These are phyloP conservation scores for Colletotrichum sansevieriae DNA, from an alignment of 2,329 filamentous ascomycete species.

Conservation along the genomic window DNA sequence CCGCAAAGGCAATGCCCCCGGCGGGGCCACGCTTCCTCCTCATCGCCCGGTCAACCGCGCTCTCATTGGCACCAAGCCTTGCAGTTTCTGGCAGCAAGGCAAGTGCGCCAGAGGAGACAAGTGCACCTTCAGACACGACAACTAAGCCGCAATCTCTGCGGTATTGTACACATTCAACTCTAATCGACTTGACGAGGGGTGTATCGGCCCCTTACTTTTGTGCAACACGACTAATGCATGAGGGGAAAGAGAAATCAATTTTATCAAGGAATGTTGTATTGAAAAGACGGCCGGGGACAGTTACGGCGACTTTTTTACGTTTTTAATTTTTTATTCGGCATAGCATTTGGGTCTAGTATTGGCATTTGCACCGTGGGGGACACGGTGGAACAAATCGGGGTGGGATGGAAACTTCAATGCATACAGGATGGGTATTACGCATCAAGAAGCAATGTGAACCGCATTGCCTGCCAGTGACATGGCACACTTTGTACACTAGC, in stretches of 20 bases:
- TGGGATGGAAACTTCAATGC: conserved; percentile 21
- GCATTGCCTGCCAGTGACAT: conserved; percentile 8
- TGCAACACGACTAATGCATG: neutral
- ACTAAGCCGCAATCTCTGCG: conserved; percentile 2
- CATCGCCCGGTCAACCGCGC: conserved; percentile 65
- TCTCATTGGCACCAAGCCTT: conserved; percentile 75
- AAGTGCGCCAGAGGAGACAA: conserved; percentile 80
- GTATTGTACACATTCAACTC: conserved; percentile 19
- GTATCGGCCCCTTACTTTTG: neutral
- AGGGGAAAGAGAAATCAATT: conserved; percentile 11
- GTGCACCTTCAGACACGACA: conserved; percentile 80
- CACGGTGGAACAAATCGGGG: neutral
- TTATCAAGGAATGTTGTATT: neutral
- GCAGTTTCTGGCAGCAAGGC: conserved; percentile 77
- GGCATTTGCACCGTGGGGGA: conserved; percentile 36
- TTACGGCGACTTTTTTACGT: neutral
- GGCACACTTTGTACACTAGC: conserved; percentile 26
- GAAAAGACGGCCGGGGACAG: neutral
- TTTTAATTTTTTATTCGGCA: conserved; percentile 19
- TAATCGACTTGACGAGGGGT: conserved; percentile 3
- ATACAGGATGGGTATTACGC: conserved; percentile 1
- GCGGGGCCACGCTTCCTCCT: conserved; percentile 51
- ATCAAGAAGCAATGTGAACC: neutral
- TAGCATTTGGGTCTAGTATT: conserved; percentile 26
- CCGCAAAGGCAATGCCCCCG: conserved; percentile 51